These are phyloP conservation scores for Davidsoniella eucalypti DNA, from an alignment of 2,329 filamentous ascomycete genomes.

Conservation along the genomic window DNA sequence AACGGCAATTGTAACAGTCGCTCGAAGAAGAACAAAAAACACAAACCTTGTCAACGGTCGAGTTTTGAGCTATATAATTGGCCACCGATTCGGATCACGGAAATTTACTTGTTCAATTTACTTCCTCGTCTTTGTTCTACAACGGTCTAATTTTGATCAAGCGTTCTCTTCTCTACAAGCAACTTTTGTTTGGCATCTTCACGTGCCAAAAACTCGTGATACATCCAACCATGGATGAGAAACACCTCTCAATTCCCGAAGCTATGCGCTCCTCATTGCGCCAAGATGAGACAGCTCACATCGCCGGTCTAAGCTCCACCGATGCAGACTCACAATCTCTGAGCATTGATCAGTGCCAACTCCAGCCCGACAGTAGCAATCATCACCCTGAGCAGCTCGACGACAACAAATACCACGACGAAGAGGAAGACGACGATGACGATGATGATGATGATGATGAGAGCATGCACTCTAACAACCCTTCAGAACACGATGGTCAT, in stretches of 20 bases:
- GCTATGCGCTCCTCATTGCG: no score
- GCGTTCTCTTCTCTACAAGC: no score
- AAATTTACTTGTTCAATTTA: neutral
- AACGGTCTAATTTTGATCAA: no score
- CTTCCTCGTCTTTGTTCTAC: no score
- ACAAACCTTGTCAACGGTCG: no score
- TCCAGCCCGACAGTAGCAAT: neutral
- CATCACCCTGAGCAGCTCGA: neutral
- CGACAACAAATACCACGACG: neutral
- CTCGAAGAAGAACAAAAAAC: no score
- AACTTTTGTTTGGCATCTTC: no score
- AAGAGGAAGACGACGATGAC: slow-evolving; percentile 9
- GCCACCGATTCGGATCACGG: no score
- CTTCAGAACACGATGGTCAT: slow-evolving; percentile 17
- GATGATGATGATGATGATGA: slow-evolving; percentile 11
- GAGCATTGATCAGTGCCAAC: neutral
- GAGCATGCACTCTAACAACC: slow-evolving; percentile 10
- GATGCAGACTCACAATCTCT: neutral
- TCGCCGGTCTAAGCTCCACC: neutral
- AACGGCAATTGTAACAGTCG: neutral
- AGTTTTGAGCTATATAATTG: neutral
- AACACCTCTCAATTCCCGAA: neutral
- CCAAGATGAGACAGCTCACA: neutral
- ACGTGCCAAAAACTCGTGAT: no score
- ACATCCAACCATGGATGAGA: neutral